A percentile compares a stretch with the other conserved stretches of the same genome.
phyloP scores from a whole-genome alignment of 139 green algal species.

The Monoraphidium neglectum region DNA sequence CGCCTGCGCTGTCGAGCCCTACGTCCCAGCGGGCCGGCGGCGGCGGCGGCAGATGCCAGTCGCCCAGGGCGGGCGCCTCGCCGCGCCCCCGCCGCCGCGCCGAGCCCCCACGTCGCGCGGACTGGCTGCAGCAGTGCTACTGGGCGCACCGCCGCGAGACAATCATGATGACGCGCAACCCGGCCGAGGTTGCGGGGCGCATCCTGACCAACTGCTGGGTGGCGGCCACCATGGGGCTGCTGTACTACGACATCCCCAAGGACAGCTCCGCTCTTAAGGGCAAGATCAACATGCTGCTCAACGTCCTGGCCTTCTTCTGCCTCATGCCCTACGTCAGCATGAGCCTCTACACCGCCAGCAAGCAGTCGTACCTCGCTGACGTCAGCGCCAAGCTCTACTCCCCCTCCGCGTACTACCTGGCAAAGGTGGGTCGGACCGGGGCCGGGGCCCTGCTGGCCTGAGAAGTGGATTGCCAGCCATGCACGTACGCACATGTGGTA shows the following conservation, averaged over 20 bases:
- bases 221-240: conserved; percentile 44
- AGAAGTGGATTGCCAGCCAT: too few species aligned
- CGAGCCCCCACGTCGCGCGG: not conserved
- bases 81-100: not conserved
- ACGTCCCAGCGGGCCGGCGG: too few species aligned
- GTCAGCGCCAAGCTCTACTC: conserved; percentile 40
- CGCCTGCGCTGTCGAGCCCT: too few species aligned
- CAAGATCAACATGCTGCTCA: conserved; percentile 18
- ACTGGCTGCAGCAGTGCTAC: conserved; percentile 20
- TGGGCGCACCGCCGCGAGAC: conserved; percentile 24
- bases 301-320: conserved; percentile 6
- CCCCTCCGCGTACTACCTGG: conserved; percentile 43
- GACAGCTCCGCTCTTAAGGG: conserved; percentile 19
- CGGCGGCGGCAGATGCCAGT: too few species aligned
- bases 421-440: conserved; percentile 27
- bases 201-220: conserved; percentile 52
- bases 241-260: conserved; percentile 39
- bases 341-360: conserved; percentile 42
- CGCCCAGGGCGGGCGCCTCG: not conserved
- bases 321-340: conserved; percentile 53
- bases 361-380: conserved; percentile 46
- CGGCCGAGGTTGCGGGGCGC: conserved; percentile 44
- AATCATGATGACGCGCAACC: conserved; percentile 49
- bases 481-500: too few species aligned
- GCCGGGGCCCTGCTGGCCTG: too few species aligned